Base-by-base conservation (phyloP, 495 filamentous ascomycete genomes). In the Lichenothelia convexa region DNA sequence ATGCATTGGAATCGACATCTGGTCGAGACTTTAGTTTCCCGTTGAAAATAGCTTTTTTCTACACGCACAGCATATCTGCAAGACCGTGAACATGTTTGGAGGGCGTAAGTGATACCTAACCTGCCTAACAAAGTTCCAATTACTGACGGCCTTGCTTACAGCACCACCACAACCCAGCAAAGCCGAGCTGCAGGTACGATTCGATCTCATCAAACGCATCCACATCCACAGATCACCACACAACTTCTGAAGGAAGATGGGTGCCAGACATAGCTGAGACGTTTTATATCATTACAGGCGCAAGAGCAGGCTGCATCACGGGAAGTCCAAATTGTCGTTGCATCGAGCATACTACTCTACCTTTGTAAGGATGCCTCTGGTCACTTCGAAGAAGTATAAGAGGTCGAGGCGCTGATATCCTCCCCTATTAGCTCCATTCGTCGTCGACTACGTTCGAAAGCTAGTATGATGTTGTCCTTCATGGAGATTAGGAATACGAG, bases 71-170 rank as follows among this genome's bases (percentile, higher is more conserved):
- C n/a, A n/a, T n/a, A n/a, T n/a, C n/a, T n/a, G n/a, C n/a, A n/a
- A n/a, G n/a, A n/a, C n/a, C n/a, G n/a, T n/a, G n/a, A n/a, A n/a
- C 18, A 50, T 50, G 47, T 50, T 50, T 33, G 47, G 47, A 42
- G 47, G 44, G 11, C 37, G 47, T 50, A 43, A 32, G 41, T 33
- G 17, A 1, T 16, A 30, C 21, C 17, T 38, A n/a, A n/a, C n/a
- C n/a, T n/a, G n/a, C n/a, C n/a, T n/a, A n/a, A n/a, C n/a, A n/a
- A n/a, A n/a, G n/a, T n/a, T n/a, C n/a, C n/a, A n/a, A n/a, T n/a
- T n/a, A n/a, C n/a, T n/a, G n/a, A n/a, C n/a, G n/a, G n/a, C n/a
- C n/a, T n/a, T n/a, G n/a, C n/a, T n/a, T n/a, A 20, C 26, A 51
- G 48, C 45, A 43, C 48, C 48, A 31, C 48, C 48, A n/a, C 45